phyloP scores from a whole-genome alignment of 306 rosid genomes.

The Cicer bijugum region DNA sequence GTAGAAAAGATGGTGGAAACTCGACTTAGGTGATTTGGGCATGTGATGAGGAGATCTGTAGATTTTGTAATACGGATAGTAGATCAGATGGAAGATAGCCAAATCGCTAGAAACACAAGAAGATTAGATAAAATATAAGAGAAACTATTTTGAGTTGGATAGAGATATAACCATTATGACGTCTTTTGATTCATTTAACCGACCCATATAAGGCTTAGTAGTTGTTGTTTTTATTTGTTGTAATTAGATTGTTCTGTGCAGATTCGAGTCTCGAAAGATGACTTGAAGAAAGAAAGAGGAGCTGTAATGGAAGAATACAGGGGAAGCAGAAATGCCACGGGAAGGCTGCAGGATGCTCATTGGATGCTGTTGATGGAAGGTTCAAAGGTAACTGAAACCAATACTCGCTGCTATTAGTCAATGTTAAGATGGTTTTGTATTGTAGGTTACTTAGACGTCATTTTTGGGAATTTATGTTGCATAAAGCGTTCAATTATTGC shows the following conservation, averaged over 20 bases:
- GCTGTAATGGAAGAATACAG: conserved; percentile 96
- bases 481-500: conserved; percentile 49
- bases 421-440: conserved; percentile 24
- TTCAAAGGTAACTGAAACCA: conserved; percentile 65
- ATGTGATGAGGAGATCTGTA: no score
- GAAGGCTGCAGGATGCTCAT: conserved; percentile 96
- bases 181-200: no score
- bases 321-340: conserved; percentile 86
- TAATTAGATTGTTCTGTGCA: conserved; percentile 46
- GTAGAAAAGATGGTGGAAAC: no score
- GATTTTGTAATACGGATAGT: no score
- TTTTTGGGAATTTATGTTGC: conserved; percentile 35
- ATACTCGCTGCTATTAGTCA: not conserved
- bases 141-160: no score
- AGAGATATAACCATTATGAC: no score
- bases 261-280: conserved; percentile 88
- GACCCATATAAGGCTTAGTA: no score
- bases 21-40: no score
- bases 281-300: conserved; percentile 88
- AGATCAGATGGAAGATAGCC: no score
- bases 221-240: not conserved
- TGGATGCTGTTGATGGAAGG: conserved; percentile 91
- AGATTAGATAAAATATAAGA: no score
- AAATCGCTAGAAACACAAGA: no score
- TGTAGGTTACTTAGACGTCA: conserved; percentile 4